A percentile compares a stretch with the other conserved stretches of the same genome.
phyloP scores from a whole-genome alignment of 1,284 basidiomycete species.

The Ceraceosorus guamensis region DNA sequence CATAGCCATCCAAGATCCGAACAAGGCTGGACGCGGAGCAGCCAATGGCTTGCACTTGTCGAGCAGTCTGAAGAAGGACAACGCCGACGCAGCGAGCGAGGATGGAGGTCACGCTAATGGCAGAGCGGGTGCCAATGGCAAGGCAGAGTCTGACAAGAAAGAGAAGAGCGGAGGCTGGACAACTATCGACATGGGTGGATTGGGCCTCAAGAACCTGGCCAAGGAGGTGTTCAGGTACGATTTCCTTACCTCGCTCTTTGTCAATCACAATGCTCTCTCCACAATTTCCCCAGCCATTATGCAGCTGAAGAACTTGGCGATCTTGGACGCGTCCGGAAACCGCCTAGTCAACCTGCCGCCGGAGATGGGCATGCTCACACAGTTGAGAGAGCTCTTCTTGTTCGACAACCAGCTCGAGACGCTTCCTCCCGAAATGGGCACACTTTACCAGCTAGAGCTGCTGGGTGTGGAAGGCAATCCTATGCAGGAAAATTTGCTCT shows the following conservation, averaged over 20 bases:
- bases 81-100: background rate
- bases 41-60: conserved; percentile 46
- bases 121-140: background rate
- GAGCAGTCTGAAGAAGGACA: conserved; percentile 4
- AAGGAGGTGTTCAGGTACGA: conserved; percentile 73
- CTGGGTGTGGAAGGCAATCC: conserved; percentile 95
- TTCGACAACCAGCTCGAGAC: conserved; percentile 88
- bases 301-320: conserved; percentile 73
- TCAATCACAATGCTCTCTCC: conserved; percentile 88
- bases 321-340: conserved; percentile 90
- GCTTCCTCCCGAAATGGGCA: conserved; percentile 81
- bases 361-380: conserved; percentile 84
- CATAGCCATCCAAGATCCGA: conserved; percentile 51
- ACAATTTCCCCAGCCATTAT: conserved; percentile 75
- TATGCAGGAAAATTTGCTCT: conserved; percentile 67
- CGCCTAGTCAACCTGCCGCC: conserved; percentile 69
- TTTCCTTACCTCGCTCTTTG: conserved; percentile 92
- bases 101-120: conserved; percentile 3
- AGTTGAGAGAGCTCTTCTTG: conserved; percentile 81
- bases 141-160: conserved; percentile 5
- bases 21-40: conserved; percentile 47
- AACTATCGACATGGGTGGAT: conserved; percentile 91
- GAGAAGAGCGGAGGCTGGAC: conserved; percentile 57
- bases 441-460: conserved; percentile 82
- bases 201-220: conserved; percentile 83